Evolutionary conservation across 306 rosid genomes (phyloP).

Genomic region (Senna tora): DNA sequence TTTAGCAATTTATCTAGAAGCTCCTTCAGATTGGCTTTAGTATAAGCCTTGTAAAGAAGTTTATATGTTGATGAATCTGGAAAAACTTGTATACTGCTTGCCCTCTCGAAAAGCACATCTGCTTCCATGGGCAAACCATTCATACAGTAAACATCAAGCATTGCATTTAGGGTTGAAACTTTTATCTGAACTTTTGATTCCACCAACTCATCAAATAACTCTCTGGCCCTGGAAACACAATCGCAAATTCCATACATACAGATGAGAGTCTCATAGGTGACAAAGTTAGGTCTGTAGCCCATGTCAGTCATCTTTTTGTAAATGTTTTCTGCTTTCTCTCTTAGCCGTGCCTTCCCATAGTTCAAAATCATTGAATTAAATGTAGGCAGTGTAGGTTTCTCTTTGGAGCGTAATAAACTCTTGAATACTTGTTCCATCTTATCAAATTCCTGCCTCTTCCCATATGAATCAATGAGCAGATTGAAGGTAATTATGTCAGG

Average conservation of each 20-base stretch:
- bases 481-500: constrained; percentile 87
- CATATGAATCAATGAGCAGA: constrained; percentile 85
- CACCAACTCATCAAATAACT: constrained; percentile 67
- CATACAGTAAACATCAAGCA: constrained; percentile 92
- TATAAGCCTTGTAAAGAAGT: constrained; percentile 87
- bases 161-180: constrained; percentile 82
- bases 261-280: constrained; percentile 85
- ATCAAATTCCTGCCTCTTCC: constrained; percentile 83
- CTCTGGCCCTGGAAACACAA: constrained; percentile 73
- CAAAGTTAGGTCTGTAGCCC: constrained; percentile 75
- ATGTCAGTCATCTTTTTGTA: constrained; percentile 65
- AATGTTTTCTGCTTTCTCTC: constrained; percentile 68
- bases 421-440: constrained; percentile 97
- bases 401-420: constrained; percentile 80
- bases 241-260: constrained; percentile 79
- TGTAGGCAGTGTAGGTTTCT: constrained; percentile 80
- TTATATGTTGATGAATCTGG: constrained; percentile 81
- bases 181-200: constrained; percentile 59
- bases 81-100: constrained; percentile 47
- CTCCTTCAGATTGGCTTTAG: constrained; percentile 79
- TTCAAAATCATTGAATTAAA: constrained; percentile 91
- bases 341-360: constrained; percentile 87
- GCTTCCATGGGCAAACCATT: constrained; percentile 89
- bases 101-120: constrained; percentile 59
- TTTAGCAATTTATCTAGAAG: constrained; percentile 68